phyloP scores from a whole-genome alignment of 2,329 filamentous ascomycete species.

The Diaporthe capsici region DNA sequence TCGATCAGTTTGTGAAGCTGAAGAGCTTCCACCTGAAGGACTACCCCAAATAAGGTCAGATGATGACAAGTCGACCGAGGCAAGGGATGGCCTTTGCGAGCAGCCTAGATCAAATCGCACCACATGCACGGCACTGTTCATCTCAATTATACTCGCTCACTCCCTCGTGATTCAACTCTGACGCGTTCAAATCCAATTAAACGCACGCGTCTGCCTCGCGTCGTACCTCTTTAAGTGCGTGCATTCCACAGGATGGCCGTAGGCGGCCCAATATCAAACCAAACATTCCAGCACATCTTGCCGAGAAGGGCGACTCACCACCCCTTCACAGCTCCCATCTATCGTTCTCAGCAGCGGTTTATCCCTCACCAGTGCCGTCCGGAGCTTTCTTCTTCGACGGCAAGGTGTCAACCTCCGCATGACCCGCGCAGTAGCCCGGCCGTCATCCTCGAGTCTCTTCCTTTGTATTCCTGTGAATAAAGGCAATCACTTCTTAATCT shows the following conservation, averaged over 20 bases:
- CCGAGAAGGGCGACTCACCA: conserved; percentile 32
- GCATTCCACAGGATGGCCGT: conserved; percentile 36
- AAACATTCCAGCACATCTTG: conserved; percentile 34
- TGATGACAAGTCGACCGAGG: conserved; percentile 31
- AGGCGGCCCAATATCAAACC: conserved; percentile 1
- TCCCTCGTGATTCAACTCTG: conserved; percentile 23
- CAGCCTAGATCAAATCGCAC: conserved; percentile 29
- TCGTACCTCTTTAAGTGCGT: conserved; percentile 17
- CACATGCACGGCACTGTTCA: conserved; percentile 18
- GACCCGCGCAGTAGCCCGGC: background rate
- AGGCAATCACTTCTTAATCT: conserved; percentile 33
- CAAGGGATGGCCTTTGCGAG: conserved; percentile 39
- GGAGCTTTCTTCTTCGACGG: conserved; percentile 21
- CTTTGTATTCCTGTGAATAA: conserved; percentile 35
- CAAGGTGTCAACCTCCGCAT: conserved; percentile 16
- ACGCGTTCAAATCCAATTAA: conserved; percentile 39
- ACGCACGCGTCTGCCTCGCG: conserved; percentile 37
- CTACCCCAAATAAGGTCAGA: conserved; percentile 68
- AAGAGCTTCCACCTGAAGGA: conserved; percentile 97
- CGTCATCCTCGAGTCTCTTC: background rate
- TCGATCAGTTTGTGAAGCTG: conserved; percentile 95
- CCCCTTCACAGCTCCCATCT: conserved; percentile 26
- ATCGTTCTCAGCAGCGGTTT: conserved; percentile 25
- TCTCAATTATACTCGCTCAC: conserved; percentile 22
- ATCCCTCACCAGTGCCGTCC: conserved; percentile 31